Base-by-base conservation (phyloP, 164 flowering plant species). In the Cinnamomum micranthum region DNA sequence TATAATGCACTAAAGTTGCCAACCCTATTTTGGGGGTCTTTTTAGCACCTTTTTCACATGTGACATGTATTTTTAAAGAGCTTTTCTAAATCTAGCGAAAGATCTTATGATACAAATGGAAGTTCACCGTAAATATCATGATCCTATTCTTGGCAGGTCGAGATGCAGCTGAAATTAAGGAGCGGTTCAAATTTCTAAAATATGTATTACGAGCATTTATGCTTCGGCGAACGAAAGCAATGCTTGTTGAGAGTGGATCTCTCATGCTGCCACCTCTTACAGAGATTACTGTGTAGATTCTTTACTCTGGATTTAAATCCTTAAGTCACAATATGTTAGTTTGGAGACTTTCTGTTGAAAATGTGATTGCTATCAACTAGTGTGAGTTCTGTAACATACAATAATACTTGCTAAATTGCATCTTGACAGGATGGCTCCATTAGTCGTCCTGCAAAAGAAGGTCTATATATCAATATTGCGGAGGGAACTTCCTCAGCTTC, bases 141-240 rank as follows among this genome's bases (percentile, higher is more conserved):
- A 64, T 41, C 74, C 52, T 71, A 81, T 59, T 59, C 41, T 80
- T 58, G 76, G 73, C 87, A 93, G 93, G 82, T 80, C 79, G 73
- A 33, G 83, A 82, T 73, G 79, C 80, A 79, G 74, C 75, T 27
- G 77, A 84, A 75, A 80, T 69, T 31, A 84, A 80, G 72, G 82
- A 87, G 63, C 84, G 82, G 70, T 80, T 87, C 75, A 87, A 79
- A 81, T 78, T 70, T 68, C 84, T 94, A 76, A 94, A 85, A 77
- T 83, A 79, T 75, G 71, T 91, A 76, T 65, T 91, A 80, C 82
- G 81, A 68, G 95, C 95, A 59, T 92, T 94, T 78, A 90, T 94
- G 97, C 91, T 92, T 75, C 89, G 98, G 65, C 81, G 98, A 68
- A 94, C 95, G 70, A 94, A 94, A 83, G 79, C 93, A 50, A 83